Conservation (phyloP, 345 rosid genomes). For the Syzygium oleosum region DNA sequence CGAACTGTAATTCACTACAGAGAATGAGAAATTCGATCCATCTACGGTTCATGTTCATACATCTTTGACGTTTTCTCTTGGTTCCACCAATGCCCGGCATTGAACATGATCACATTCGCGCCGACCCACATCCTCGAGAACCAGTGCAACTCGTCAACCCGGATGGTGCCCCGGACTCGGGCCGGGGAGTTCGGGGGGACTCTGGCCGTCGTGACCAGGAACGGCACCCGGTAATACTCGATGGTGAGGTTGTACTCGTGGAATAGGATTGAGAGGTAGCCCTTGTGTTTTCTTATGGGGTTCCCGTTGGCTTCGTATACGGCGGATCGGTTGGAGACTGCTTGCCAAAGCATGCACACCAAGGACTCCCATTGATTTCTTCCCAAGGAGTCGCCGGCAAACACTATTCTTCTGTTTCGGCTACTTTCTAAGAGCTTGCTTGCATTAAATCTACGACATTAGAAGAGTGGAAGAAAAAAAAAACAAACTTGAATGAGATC, state of each 20-base stretch:
- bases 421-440: conserved; percentile 61
- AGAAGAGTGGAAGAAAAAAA: not conserved
- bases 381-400: conserved; percentile 86
- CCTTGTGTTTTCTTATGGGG: conserved; percentile 75
- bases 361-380: conserved; percentile 95
- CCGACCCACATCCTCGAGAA: conserved; percentile 53
- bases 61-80: conserved; percentile 42
- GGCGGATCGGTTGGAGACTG: conserved; percentile 43
- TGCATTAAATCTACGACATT: conserved; percentile 53
- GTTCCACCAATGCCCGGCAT: conserved; percentile 88
- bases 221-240: conserved; percentile 77
- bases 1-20: not conserved
- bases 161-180: conserved; percentile 30
- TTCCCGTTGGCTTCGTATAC: conserved; percentile 64
- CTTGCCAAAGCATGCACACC: conserved; percentile 61
- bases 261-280: conserved; percentile 75
- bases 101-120: conserved; percentile 66
- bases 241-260: conserved; percentile 59
- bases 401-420: conserved; percentile 67
- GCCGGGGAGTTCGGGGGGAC: conserved; percentile 40
- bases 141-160: conserved; percentile 64
- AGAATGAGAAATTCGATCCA: not conserved
- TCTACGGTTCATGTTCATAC: not conserved
- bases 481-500: not conserved
- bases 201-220: conserved; percentile 45